Conservation (phyloP, 371 early-diverging fungal genomes). For the Lichtheimia ramosa region DNA sequence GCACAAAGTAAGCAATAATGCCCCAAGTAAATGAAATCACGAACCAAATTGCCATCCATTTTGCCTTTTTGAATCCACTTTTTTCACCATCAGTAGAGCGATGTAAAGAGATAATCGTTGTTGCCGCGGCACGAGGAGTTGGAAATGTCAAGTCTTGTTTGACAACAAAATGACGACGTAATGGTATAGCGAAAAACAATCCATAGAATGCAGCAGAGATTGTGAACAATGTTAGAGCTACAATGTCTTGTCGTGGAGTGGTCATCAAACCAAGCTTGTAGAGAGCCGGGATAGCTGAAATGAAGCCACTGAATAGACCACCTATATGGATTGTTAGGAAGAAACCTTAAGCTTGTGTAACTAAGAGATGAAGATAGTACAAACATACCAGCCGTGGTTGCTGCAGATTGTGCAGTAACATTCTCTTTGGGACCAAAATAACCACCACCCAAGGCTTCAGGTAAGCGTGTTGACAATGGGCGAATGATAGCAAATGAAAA, state of each 20-base stretch:
- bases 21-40: conserved; percentile 41
- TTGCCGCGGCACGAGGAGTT: conserved; percentile 70
- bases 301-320: conserved; percentile 65
- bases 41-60: conserved; percentile 54
- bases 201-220: conserved; percentile 66
- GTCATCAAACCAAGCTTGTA: conserved; percentile 62
- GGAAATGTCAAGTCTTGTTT: conserved; percentile 71
- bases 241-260: conserved; percentile 48
- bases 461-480: conserved; percentile 49
- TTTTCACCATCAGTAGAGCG: conserved; percentile 40
- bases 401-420: conserved; percentile 67
- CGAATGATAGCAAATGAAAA: conserved; percentile 69
- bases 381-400: conserved; percentile 52
- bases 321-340: conserved; percentile 22
- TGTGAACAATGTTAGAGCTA: conserved; percentile 52
- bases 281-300: conserved; percentile 71
- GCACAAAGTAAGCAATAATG: conserved; percentile 54
- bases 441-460: conserved; percentile 53
- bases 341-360: no score
- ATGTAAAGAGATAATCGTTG: conserved; percentile 66
- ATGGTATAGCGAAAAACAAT: conserved; percentile 73
- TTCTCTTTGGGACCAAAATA: conserved; percentile 73
- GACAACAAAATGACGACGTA: conserved; percentile 69
- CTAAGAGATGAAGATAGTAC: no score
- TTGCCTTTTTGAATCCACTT: conserved; percentile 39